These are phyloP conservation scores for Didymosphaeria variabile DNA, from an alignment of 2,329 filamentous ascomycete genomes.

Conservation along the genomic window DNA sequence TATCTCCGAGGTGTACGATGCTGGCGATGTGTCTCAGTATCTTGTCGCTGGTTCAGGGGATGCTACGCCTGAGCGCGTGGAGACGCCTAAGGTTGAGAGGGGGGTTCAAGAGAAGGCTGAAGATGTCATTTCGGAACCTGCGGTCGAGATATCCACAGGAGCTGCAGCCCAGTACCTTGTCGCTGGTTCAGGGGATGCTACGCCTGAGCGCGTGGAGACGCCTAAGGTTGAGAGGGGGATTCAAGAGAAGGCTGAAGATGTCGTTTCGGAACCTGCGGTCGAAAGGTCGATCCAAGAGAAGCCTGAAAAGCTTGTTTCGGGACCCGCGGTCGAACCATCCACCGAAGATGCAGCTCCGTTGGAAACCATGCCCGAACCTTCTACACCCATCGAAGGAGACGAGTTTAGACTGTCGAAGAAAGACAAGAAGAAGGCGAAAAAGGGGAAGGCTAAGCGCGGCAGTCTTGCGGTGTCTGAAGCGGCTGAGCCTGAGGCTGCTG, in stretches of 20 bases:
- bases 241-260: background rate
- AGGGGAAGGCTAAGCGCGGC: background rate
- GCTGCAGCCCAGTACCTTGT: background rate
- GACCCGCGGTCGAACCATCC: background rate
- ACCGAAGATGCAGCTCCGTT: slow-evolving; percentile 1
- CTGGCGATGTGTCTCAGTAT: slow-evolving; percentile 4
- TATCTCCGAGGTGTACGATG: background rate
- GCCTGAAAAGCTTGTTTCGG: background rate
- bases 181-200: background rate
- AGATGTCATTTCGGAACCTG: too few species aligned
- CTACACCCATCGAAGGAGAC: background rate
- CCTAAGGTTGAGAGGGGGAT: background rate
- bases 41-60: background rate
- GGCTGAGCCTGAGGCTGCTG: background rate
- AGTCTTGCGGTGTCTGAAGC: too few species aligned
- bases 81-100: background rate
- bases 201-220: background rate
- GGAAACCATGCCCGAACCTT: background rate
- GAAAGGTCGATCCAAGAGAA: background rate
- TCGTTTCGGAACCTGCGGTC: background rate
- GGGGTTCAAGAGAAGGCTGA: background rate
- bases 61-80: background rate
- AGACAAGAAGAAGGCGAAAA: slow-evolving; percentile 31
- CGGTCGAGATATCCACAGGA: too few species aligned
- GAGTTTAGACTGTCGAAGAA: slow-evolving; percentile 25